These are phyloP conservation scores for Chlamydomonas eustigma DNA, from an alignment of 139 green algal genomes.

Conservation along the genomic window DNA sequence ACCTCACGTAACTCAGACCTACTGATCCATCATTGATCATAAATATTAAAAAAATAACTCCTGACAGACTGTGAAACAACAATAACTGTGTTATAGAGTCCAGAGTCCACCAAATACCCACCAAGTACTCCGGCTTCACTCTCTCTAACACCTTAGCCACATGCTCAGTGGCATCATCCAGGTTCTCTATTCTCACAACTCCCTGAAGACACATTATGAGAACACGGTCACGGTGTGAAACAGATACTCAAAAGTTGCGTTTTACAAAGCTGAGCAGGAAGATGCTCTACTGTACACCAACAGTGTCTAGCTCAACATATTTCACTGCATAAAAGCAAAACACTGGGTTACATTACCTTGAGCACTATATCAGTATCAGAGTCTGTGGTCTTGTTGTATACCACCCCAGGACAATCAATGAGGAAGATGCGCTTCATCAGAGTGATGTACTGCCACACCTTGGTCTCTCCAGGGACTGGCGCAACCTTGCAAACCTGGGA, in stretches of 20 bases:
- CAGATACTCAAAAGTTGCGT: too few relatives aligned
- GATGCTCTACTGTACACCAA: too few relatives aligned
- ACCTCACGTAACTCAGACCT: too few relatives aligned
- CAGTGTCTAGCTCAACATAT: too few relatives aligned
- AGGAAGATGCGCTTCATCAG: slow-evolving; percentile 99
- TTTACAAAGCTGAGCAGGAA: too few relatives aligned
- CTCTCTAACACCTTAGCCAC: slow-evolving; percentile 69
- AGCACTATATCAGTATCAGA: slow-evolving; percentile 86
- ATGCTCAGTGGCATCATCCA: slow-evolving; percentile 88
- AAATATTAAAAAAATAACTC: too few relatives aligned
- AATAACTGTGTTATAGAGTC: too few relatives aligned
- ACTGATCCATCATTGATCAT: too few relatives aligned
- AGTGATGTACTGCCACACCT: slow-evolving; percentile 99
- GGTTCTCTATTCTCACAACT: slow-evolving; percentile 88
- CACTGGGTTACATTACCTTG: slow-evolving; percentile 67
- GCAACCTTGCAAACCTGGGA: slow-evolving; percentile 89
- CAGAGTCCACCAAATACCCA: too few relatives aligned
- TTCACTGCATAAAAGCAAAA: too few relatives aligned
- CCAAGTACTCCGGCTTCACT: slow-evolving; percentile 86
- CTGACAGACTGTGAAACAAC: too few relatives aligned
- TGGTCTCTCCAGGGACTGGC: slow-evolving; percentile 95
- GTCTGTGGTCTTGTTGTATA: slow-evolving; percentile 86
- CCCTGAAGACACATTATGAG: slow-evolving; percentile 45
- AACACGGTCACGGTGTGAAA: too few relatives aligned
- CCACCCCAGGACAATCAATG: slow-evolving; percentile 97